Base-by-base conservation (phyloP, 441 rosid species). In the Macaranga tanarius region DNA sequence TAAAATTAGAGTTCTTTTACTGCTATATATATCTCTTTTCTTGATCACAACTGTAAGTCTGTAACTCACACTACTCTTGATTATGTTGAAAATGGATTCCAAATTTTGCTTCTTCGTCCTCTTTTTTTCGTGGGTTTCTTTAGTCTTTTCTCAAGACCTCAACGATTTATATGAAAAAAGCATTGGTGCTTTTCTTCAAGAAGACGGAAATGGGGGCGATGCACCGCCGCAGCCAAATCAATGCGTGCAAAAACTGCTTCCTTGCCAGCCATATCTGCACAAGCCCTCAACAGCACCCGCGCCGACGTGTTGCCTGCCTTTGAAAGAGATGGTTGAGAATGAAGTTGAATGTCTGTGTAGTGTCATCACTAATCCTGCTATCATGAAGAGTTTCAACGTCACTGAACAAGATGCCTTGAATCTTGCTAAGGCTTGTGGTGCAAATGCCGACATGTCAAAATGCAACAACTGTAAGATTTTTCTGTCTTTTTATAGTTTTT, bases 381-480 rank as follows among this genome's bases (percentile, higher is more conserved):
- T 87, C 70, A 70, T 85, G 69, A 79, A 78, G 58, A 68, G 75
- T 59, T 66, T 87, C 64, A 85, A 86, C 54, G 15, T 87, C 61
- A 85, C 86, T 50, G 71, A 55, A 71, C 83, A 75, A 2, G 77
- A 84, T 25, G 89, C 88, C 42, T 57, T 88, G n/a, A 76, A 25
- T 7, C 83, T 90, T 26, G 84, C 91, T 3, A 78, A 78, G 34
- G 81, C 86, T 3, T 90, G 96, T 69, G 91, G 89, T 17, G 83
- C 84, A 7, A 71, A 75, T 0, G 73, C 76, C n/a, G 86, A 90
- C 62, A 12, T 78, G 3, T 79, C 89, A 0, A 69, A 44, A 38
- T 90, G 92, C 82, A 82, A 78, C 28, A 69, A 62, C 26, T 58
- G 79, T 69, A 67, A 65, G 40, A 16, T 51, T 51, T 28, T 40